Evolutionary conservation across 495 filamentous ascomycete species (phyloP), one percentile per base, ranked within the genome.

Genomic region (Daldinia concentrica): DNA sequence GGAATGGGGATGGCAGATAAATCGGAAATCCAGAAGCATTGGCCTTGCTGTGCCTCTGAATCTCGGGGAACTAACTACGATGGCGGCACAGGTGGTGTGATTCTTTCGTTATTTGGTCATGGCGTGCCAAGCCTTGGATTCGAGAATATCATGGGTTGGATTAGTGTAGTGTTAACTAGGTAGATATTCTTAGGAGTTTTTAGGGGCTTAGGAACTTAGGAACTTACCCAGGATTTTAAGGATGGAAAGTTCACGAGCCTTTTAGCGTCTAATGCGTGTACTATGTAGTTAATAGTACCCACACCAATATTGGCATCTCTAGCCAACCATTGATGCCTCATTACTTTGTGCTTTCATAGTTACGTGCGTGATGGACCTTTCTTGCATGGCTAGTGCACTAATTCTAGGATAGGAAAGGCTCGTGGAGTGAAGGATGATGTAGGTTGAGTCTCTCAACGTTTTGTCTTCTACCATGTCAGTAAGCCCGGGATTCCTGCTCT

Each of bases 381-480:
- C 62, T 26, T 73, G 70, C 70, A 66, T 68, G 56, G 30, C 50
- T 68, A 66, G 61, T 50, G 65, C 57, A 65, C 57, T 34, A 4
- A 66, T 32, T 51, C 70, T 37, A 3, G 34, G 64, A 68, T 51
- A 62, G 70, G 70, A 14, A 69, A 66, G 15, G 50, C 34, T 43
- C 27, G 65, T 65, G 65, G 70, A 68, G 65, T 65, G 58, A 65
- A 68, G 34, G 39, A 72, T 58, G 59, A 60, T 72, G 54, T 61
- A 72, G 29, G 34, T 55, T 43, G 37, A 58, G 15, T 17, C 37
- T 64, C 58, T 43, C 30, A 30, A 22, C 54, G 11, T 32, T 30
- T 58, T 58, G 54, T 34, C 6, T 24, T 11, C 27, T 19, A 17
- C 22, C 19, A 24, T 48, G 43, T 11, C 19, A 22, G 51, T 9